Percentiles rank a stretch among this genome's conserved stretches.
Evolutionary conservation across 768 basidiomycete genomes (phyloP).

Genomic region (Leccinum barrowsii): DNA sequence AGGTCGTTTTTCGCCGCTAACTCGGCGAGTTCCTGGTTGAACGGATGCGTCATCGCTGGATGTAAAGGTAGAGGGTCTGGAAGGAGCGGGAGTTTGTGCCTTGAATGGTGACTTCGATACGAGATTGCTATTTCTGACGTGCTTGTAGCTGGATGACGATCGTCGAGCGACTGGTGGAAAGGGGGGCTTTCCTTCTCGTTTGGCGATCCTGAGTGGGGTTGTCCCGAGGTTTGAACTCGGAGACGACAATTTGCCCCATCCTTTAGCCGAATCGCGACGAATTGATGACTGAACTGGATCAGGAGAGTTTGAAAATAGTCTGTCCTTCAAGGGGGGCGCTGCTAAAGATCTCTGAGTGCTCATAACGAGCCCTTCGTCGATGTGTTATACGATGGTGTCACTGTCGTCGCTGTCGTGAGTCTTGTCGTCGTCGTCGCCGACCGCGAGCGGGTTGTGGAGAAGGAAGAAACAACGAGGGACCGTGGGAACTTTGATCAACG

Average conservation of each 20-base stretch:
- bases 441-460: constrained; percentile 6
- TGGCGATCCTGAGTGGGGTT: constrained; percentile 72
- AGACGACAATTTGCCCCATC: constrained; percentile 51
- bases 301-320: constrained; percentile 58
- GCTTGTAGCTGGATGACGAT: constrained; percentile 74
- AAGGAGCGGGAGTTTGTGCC: constrained; percentile 53
- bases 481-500: constrained; percentile 30
- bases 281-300: constrained; percentile 64
- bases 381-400: constrained; percentile 5
- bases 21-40: constrained; percentile 37
- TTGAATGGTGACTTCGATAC: constrained; percentile 88
- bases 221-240: constrained; percentile 32
- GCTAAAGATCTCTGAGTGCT: constrained; percentile 23
- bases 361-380: constrained; percentile 19
- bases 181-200: constrained; percentile 51
- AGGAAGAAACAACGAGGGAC: constrained; percentile 13
- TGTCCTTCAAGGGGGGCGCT: constrained; percentile 54
- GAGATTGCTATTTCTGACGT: constrained; percentile 71
- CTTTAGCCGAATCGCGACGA: constrained; percentile 59
- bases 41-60: constrained; percentile 3
- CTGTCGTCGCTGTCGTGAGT: constrained; percentile 20
- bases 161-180: constrained; percentile 62
- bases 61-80: constrained; percentile 23
- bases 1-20: constrained; percentile 77
- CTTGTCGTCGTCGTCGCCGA: constrained; percentile 17